phyloP scores from a whole-genome alignment of 2,329 filamentous ascomycete species.

The Xylariales sp. region DNA sequence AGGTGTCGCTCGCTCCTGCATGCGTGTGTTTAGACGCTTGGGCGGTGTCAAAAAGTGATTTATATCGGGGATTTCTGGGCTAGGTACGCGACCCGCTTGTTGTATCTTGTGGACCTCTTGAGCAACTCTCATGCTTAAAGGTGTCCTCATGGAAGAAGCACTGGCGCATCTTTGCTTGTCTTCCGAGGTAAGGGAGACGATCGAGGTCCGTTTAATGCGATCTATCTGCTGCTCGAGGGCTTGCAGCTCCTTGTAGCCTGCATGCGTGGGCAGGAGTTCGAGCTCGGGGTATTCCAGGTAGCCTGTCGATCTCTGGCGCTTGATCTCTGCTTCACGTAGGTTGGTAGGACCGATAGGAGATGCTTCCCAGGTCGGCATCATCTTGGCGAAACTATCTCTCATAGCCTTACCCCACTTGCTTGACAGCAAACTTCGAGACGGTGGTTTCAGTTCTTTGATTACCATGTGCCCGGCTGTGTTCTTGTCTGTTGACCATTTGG shows the following conservation, averaged over 20 bases:
- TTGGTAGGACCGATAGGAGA: neutral
- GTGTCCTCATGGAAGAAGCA: conserved; percentile 14
- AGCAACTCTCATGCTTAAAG: conserved; percentile 19
- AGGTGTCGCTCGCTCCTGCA: conserved; percentile 7
- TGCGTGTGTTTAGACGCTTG: conserved; percentile 11
- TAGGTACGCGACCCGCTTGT: conserved; percentile 8
- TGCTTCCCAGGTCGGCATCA: conserved; percentile 13
- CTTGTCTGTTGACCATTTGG: conserved; percentile 5
- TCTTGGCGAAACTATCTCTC: conserved; percentile 20
- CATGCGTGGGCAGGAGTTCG: conserved; percentile 27
- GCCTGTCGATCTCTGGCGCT: conserved; percentile 9
- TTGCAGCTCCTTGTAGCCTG: conserved; percentile 26
- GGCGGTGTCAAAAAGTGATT: neutral
- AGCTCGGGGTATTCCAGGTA: conserved; percentile 31
- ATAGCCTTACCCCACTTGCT: conserved; percentile 19
- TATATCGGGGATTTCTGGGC: neutral
- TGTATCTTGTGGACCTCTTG: conserved; percentile 23
- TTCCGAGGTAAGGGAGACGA: conserved; percentile 27
- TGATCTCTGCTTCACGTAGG: neutral
- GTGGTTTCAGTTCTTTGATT: conserved; percentile 10
- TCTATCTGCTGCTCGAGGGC: conserved; percentile 28
- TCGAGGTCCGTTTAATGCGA: conserved; percentile 27
- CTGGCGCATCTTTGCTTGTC: conserved; percentile 7
- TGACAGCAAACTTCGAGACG: conserved; percentile 16
- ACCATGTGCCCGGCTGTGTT: neutral